Base-by-base conservation (phyloP, 768 basidiomycete species). In the Phanerochaete carnosa region DNA sequence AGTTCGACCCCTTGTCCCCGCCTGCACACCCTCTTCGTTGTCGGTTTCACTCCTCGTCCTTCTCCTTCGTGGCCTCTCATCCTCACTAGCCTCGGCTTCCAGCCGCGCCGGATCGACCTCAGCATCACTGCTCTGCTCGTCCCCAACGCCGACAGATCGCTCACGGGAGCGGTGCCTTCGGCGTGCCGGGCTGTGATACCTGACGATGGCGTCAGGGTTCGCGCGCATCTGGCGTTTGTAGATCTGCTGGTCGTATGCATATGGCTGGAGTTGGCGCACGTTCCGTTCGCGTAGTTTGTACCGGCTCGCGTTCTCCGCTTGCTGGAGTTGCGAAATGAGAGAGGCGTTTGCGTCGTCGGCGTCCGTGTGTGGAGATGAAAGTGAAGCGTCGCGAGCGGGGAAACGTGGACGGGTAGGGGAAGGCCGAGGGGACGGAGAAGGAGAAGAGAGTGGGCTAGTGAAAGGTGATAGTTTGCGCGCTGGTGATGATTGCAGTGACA, bases 171-270 rank as follows among this genome's bases (percentile, higher is more conserved):
- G 64, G 16, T 47, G 54, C 37, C 22, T 66, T 28, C 58, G 67
- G 30, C 63, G 69, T n/a, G 35, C 68, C 23, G 77, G 75, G 66
- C 77, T 78, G 50, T 67, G 72, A 26, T 78, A 58, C 58, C 81
- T 84, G 47, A 92, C 78, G 45, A 91, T 83, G 1, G 90, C 90
- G 23, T 91, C 90, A 2, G 88, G 89, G 62, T 79, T 81, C 0
- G 68, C 64, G 30, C 76, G 76, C 63, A 91, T 71, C 54, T 79
- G 77, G 15, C 71, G 70, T 58, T 82, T 79, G 68, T 91, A 91
- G 37, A 72, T 43, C 12, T 74, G 45, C 55, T 80, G 74, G 60
- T 91, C 89, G 33, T 79, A 78, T 12, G 76, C 77, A 65, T 86
- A 92, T 1, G 90, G 90, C 13, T 82, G 78, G 16, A 85, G 61